phyloP scores from a whole-genome alignment of 441 rosid species.

The Bocquillonia castaneifolia region DNA sequence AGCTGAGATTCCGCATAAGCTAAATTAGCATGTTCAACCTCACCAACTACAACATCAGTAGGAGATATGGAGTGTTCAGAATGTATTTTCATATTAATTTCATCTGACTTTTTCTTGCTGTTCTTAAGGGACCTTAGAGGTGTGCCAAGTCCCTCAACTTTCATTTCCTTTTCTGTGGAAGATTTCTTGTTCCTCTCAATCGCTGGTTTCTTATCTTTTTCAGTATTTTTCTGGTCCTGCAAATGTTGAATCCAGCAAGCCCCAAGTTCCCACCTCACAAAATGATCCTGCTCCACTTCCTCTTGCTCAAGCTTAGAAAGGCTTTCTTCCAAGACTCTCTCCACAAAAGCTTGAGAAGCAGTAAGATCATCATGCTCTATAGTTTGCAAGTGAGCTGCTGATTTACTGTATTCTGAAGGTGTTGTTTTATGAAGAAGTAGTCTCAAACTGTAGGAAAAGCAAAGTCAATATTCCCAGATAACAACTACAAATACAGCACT shows the following conservation, averaged over 20 bases:
- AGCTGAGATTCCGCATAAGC: conserved; percentile 45
- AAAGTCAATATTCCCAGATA: conserved; percentile 23
- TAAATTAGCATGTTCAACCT: conserved; percentile 37
- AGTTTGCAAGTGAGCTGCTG: conserved; percentile 37
- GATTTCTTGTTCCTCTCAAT: conserved; percentile 55
- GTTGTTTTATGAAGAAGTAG: conserved; percentile 45
- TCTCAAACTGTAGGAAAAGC: conserved; percentile 48
- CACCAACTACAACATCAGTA: conserved; percentile 35
- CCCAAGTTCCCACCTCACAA: conserved; percentile 71
- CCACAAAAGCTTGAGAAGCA: conserved; percentile 52
- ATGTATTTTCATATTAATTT: conserved; percentile 33
- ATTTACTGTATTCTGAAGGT: conserved; percentile 51
- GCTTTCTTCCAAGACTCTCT: conserved; percentile 48
- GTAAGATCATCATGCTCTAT: conserved; percentile 52
- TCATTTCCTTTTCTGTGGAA: conserved; percentile 54
- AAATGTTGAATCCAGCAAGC: conserved; percentile 74
- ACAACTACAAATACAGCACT: conserved; percentile 3
- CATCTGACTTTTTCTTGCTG: conserved; percentile 61
- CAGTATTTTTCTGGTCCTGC: conserved; percentile 64
- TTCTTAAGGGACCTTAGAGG: conserved; percentile 86
- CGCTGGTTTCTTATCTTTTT: conserved; percentile 69
- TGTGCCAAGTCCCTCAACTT: conserved; percentile 97
- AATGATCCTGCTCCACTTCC: conserved; percentile 31
- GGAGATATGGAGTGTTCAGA: conserved; percentile 40
- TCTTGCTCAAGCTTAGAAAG: conserved; percentile 43